Evolutionary conservation across 257 asterid species (phyloP).

Genomic region (Marsdenia floribunda): DNA sequence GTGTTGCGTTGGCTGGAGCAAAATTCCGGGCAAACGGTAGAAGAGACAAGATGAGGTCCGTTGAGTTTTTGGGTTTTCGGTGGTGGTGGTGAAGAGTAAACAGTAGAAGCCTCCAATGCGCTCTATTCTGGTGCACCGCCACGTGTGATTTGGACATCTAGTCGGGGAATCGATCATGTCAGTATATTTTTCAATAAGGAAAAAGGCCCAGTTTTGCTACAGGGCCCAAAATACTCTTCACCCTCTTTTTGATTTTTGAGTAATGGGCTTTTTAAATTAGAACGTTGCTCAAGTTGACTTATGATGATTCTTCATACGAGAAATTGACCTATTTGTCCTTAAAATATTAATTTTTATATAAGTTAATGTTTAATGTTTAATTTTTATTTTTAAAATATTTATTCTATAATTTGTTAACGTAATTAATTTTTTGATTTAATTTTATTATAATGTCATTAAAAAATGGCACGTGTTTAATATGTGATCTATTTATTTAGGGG

Average conservation of each 20-base stretch:
- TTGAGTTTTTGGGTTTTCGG: neutral
- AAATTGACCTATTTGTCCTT: no score
- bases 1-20: neutral
- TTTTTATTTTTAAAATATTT: no score
- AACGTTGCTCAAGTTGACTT: no score
- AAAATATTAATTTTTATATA: no score
- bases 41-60: neutral
- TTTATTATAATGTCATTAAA: no score
- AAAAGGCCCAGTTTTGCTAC: neutral
- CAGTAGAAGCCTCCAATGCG: neutral
- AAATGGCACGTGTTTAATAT: no score
- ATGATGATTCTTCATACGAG: no score
- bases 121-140: neutral
- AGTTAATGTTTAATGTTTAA: no score
- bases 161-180: neutral
- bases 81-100: neutral
- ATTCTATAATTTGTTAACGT: no score
- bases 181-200: no score
- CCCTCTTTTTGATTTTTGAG: neutral
- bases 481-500: no score
- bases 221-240: neutral
- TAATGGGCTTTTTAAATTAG: neutral
- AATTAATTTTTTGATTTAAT: no score
- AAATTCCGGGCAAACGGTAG: neutral
- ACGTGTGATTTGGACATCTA: constrained; percentile 15